phyloP scores from a whole-genome alignment of 1,284 basidiomycete genomes.

The Trametes polyzona region DNA sequence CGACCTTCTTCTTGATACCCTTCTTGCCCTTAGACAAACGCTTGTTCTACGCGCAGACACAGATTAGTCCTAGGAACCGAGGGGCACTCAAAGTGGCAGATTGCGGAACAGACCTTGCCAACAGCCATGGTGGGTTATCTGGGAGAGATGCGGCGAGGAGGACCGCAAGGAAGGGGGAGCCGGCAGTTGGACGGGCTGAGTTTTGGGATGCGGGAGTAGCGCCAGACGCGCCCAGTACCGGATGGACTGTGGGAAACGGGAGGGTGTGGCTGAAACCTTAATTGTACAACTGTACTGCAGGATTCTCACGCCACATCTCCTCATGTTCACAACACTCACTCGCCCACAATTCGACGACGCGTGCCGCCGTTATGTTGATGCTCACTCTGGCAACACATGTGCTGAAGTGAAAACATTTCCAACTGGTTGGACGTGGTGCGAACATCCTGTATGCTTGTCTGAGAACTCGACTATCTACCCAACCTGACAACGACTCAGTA shows the following conservation, averaged over 20 bases:
- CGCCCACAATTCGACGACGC: constrained; percentile 65
- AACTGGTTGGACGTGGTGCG: constrained; percentile 56
- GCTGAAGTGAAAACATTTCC: constrained; percentile 15
- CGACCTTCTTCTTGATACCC: constrained; percentile 99
- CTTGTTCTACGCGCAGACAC: constrained; percentile 76
- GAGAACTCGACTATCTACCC: neutral
- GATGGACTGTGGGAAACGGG: constrained; percentile 28
- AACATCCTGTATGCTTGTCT: constrained; percentile 50
- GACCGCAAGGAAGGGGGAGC: constrained; percentile 48
- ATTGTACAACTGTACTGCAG: constrained; percentile 27
- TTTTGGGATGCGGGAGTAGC: constrained; percentile 44
- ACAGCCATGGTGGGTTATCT: constrained; percentile 77
- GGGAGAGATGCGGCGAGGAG: constrained; percentile 43
- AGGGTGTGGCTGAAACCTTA: constrained; percentile 49
- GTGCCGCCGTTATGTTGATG: constrained; percentile 45
- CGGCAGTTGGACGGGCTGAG: constrained; percentile 56
- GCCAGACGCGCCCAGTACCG: constrained; percentile 27
- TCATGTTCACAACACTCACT: constrained; percentile 47
- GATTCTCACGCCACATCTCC: constrained; percentile 51
- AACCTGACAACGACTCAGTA: constrained; percentile 33
- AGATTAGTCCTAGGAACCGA: constrained; percentile 6
- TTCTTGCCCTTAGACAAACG: constrained; percentile 99
- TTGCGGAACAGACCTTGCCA: constrained; percentile 72
- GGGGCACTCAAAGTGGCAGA: neutral
- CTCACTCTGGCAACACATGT: constrained; percentile 10